Evolutionary conservation across 2,329 filamentous ascomycete species (phyloP).

Genomic region (Alternaria ventricosa): DNA sequence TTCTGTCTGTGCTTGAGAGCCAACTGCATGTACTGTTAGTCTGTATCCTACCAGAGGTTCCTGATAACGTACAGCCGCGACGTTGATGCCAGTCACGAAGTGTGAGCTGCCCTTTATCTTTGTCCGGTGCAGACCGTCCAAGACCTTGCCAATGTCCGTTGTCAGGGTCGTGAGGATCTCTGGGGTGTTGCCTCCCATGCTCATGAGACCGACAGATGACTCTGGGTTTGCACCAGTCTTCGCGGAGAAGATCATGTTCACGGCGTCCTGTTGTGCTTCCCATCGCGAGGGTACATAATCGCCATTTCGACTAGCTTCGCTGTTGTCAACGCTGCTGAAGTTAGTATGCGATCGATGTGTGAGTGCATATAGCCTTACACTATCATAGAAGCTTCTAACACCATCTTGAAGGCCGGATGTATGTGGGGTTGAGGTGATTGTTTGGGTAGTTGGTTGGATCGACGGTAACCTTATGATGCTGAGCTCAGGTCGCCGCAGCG

Average conservation of each 20-base stretch:
- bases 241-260: constrained; percentile 92
- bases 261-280: constrained; percentile 94
- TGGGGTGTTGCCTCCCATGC: constrained; percentile 96
- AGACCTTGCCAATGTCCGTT: constrained; percentile 92
- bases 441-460: constrained; percentile 16
- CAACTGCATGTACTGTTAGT: constrained; percentile 63
- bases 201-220: constrained; percentile 97
- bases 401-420: constrained; percentile 71
- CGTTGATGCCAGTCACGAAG: constrained; percentile 91
- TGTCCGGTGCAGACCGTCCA: constrained; percentile 79
- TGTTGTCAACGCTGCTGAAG: constrained; percentile 82
- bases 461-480: constrained; percentile 23
- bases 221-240: constrained; percentile 96
- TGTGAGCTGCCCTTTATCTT: constrained; percentile 92
- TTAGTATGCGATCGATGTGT: constrained; percentile 27
- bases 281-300: constrained; percentile 91
- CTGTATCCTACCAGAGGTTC: constrained; percentile 73
- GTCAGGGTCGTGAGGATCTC: constrained; percentile 97
- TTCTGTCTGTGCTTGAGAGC: constrained; percentile 98
- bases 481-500: constrained; percentile 29
- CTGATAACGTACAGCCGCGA: constrained; percentile 80
- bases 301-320: constrained; percentile 96
- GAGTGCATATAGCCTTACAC: constrained; percentile 59
- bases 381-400: constrained; percentile 99
- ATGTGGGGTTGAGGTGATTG: constrained; percentile 2